Evolutionary conservation across 192 early-diverging fungal genomes (phyloP).

Genomic region (Martensiomyces pterosporus): DNA sequence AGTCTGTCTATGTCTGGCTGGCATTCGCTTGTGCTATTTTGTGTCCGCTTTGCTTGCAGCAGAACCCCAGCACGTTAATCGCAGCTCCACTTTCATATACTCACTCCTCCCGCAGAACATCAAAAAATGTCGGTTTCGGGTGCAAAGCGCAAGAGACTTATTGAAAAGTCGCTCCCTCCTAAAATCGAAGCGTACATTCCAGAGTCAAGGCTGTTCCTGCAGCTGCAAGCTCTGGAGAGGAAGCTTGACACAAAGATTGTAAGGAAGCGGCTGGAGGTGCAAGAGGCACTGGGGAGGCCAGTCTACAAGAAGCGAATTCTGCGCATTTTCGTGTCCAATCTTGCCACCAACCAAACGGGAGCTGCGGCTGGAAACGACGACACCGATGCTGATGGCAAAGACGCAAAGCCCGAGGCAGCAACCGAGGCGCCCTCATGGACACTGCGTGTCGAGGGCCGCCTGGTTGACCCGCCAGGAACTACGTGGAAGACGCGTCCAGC

Average conservation of each 20-base stretch:
- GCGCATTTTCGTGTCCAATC: slow-evolving; percentile 90
- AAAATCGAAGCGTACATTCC: slow-evolving; percentile 89
- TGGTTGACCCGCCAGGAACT: slow-evolving; percentile 67
- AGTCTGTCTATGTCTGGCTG: too few relatives aligned
- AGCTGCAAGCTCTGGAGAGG: slow-evolving; percentile 84
- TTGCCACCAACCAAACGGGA: slow-evolving; percentile 66
- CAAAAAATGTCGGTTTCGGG: slow-evolving; percentile 24
- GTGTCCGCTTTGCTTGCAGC: too few relatives aligned
- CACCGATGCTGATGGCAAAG: slow-evolving; percentile 9
- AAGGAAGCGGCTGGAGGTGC: slow-evolving; percentile 85
- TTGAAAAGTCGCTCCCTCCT: slow-evolving; percentile 39
- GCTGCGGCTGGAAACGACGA: slow-evolving; percentile 5
- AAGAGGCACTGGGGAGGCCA: slow-evolving; percentile 76
- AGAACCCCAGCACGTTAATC: too few relatives aligned
- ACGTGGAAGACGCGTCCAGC: slow-evolving; percentile 58
- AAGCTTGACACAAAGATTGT: slow-evolving; percentile 85
- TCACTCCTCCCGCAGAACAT: background rate
- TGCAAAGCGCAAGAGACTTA: slow-evolving; percentile 37
- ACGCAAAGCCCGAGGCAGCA: slow-evolving; percentile 39
- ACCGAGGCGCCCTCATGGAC: slow-evolving; percentile 78
- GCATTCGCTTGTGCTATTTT: too few relatives aligned
- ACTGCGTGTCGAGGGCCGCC: slow-evolving; percentile 80
- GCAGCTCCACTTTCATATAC: too few relatives aligned
- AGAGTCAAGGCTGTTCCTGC: slow-evolving; percentile 83
- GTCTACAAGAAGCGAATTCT: slow-evolving; percentile 69